Percentiles rank a stretch among this genome's conserved stretches.
These are phyloP conservation scores for Xylaria curta DNA, from an alignment of 495 filamentous ascomycete genomes.

Conservation along the genomic window DNA sequence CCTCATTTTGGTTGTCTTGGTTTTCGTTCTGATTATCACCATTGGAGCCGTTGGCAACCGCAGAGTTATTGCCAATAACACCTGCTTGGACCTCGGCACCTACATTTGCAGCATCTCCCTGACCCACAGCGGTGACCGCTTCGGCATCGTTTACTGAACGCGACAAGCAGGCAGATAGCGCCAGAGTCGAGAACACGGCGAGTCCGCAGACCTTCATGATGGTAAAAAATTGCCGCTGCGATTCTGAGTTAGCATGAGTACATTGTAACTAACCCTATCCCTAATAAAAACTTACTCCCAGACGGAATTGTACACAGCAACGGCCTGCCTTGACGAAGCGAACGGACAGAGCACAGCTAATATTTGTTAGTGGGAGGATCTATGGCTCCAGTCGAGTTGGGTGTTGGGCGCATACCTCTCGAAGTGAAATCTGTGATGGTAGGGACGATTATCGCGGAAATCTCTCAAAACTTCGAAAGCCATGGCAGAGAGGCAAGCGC, in stretches of 20 bases:
- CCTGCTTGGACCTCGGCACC: not conserved
- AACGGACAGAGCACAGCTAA: conserved; percentile 39
- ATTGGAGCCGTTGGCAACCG: conserved; percentile 29
- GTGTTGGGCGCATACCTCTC: conserved; percentile 13
- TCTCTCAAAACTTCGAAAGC: not conserved
- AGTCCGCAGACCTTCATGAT: conserved; percentile 36
- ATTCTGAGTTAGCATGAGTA: not conserved
- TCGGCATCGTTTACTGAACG: conserved; percentile 27
- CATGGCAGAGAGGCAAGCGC: conserved; percentile 1
- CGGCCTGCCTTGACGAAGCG: conserved; percentile 22
- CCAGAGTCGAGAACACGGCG: conserved; percentile 34
- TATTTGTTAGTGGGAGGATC: conserved; percentile 24
- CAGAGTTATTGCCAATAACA: conserved; percentile 30
- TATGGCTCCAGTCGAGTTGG: not conserved
- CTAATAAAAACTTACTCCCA: conserved; percentile 30
- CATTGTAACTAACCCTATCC: not conserved
- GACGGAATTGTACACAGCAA: conserved; percentile 25
- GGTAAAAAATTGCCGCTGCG: conserved; percentile 29
- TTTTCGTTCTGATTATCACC: conserved; percentile 26
- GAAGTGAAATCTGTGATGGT: not conserved
- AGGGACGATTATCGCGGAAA: not conserved
- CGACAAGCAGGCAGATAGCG: conserved; percentile 37
- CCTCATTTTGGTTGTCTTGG: conserved; percentile 22
- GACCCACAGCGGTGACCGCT: conserved; percentile 6
- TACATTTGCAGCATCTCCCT: conserved; percentile 9